These are phyloP conservation scores for Aureobasidium sp. DNA, from an alignment of 2,329 filamentous ascomycete species.

Conservation along the genomic window DNA sequence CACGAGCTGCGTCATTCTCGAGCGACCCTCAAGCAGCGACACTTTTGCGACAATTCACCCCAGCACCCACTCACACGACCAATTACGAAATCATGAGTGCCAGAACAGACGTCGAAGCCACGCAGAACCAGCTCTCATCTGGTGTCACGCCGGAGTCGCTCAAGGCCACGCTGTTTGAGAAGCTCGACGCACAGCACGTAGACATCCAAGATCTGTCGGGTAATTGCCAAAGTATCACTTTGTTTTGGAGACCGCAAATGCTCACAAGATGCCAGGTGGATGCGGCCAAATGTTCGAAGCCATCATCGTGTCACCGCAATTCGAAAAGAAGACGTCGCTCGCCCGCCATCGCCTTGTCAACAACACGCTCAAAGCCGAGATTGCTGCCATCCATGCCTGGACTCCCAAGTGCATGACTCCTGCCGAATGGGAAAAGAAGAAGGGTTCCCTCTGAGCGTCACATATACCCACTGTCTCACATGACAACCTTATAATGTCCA, in stretches of 20 bases:
- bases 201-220: constrained; percentile 90
- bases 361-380: constrained; percentile 73
- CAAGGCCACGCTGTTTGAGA: constrained; percentile 59
- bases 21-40: not conserved
- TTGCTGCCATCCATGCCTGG: constrained; percentile 89
- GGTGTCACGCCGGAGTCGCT: constrained; percentile 69
- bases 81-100: constrained; percentile 35
- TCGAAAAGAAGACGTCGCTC: constrained; percentile 56
- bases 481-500: constrained; percentile 2
- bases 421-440: constrained; percentile 75
- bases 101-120: constrained; percentile 35
- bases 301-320: constrained; percentile 54
- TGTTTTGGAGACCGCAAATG: too few relatives aligned
- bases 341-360: constrained; percentile 85
- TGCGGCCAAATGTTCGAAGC: constrained; percentile 66
- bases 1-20: constrained; percentile 3
- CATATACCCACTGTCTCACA: constrained; percentile 1
- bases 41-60: constrained; percentile 8
- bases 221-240: constrained; percentile 37
- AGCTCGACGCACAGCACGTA: constrained; percentile 69
- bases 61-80: not conserved
- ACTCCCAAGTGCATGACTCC: constrained; percentile 89
- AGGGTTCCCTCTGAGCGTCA: constrained; percentile 23
- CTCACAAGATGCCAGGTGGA: constrained; percentile 45
- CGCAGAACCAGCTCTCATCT: constrained; percentile 42